phyloP scores from a whole-genome alignment of 208 protist species.

The Novymonas esmeraldas region DNA sequence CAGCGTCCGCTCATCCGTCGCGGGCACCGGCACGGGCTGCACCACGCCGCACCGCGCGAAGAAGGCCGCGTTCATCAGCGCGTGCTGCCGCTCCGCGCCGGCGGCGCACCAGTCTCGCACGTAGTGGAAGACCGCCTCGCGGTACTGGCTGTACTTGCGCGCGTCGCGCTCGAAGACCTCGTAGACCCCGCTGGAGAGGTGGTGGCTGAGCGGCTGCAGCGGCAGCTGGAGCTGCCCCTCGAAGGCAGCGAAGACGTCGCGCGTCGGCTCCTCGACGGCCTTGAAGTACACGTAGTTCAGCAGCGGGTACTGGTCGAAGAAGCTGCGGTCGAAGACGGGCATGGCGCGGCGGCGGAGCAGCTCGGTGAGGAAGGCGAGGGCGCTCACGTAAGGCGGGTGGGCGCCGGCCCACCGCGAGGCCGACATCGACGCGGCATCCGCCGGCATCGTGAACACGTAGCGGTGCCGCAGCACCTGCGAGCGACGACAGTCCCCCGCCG shows the following conservation, averaged over 20 bases:
- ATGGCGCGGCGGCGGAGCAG: constrained; percentile 68
- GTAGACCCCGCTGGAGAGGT: constrained; percentile 97
- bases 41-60: constrained; percentile 18
- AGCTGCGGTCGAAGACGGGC: constrained; percentile 64
- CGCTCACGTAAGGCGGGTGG: constrained; percentile 44
- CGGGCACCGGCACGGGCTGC: constrained; percentile 15
- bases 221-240: constrained; percentile 93
- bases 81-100: constrained; percentile 39
- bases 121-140: constrained; percentile 82
- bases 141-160: constrained; percentile 96
- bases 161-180: constrained; percentile 98
- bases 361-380: constrained; percentile 72
- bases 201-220: constrained; percentile 97
- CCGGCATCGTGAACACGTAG: constrained; percentile 32
- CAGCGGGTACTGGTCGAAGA: constrained; percentile 68
- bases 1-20: constrained; percentile 34
- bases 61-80: constrained; percentile 15
- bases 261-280: constrained; percentile 41
- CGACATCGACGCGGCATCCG: constrained; percentile 46
- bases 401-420: constrained; percentile 58
- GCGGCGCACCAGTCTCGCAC: constrained; percentile 57
- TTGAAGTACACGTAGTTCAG: constrained; percentile 66
- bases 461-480: constrained; percentile 8
- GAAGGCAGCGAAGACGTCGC: constrained; percentile 78
- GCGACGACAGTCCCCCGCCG: constrained; percentile 6